Evolutionary conservation across 2,329 filamentous ascomycete species (phyloP).

Genomic region (Phoma herbarum): DNA sequence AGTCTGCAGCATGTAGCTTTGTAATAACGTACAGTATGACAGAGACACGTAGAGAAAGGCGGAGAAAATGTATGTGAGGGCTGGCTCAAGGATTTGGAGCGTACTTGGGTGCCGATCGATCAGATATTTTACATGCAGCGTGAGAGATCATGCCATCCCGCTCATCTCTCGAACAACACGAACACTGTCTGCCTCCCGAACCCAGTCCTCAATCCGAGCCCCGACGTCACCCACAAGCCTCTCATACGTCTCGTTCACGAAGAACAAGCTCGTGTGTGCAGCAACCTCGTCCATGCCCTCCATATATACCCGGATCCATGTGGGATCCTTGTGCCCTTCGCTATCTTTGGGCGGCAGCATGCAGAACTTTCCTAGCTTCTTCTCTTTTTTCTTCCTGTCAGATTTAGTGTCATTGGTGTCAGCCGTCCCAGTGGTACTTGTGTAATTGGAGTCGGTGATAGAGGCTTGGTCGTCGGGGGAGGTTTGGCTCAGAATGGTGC

Average conservation of each 20-base stretch:
- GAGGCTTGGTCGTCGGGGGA: constrained; percentile 37
- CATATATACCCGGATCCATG: constrained; percentile 85
- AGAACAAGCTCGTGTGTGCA: constrained; percentile 85
- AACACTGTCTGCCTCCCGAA: constrained; percentile 65
- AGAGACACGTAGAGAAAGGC: not conserved
- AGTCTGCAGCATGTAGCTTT: constrained; percentile 14
- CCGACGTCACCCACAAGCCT: constrained; percentile 78
- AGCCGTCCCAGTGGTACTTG: constrained; percentile 32
- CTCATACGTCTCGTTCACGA: constrained; percentile 76
- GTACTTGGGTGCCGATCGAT: not conserved
- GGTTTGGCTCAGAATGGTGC: constrained; percentile 40
- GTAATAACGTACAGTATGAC: not conserved
- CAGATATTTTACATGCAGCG: not conserved
- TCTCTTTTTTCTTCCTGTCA: constrained; percentile 27
- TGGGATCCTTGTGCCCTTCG: constrained; percentile 68
- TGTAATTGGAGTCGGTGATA: constrained; percentile 32
- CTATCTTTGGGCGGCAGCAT: constrained; percentile 69
- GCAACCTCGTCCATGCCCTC: constrained; percentile 83
- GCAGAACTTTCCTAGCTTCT: constrained; percentile 79
- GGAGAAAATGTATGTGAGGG: too few species aligned
- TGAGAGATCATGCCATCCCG: constrained; percentile 7
- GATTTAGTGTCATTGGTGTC: constrained; percentile 9
- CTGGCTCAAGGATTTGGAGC: not conserved
- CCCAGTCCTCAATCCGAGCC: constrained; percentile 72
- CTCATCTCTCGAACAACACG: constrained; percentile 41